Evolutionary conservation across 352 stramenopile genomes (phyloP).

Genomic region (Sclerospora graminicola): DNA sequence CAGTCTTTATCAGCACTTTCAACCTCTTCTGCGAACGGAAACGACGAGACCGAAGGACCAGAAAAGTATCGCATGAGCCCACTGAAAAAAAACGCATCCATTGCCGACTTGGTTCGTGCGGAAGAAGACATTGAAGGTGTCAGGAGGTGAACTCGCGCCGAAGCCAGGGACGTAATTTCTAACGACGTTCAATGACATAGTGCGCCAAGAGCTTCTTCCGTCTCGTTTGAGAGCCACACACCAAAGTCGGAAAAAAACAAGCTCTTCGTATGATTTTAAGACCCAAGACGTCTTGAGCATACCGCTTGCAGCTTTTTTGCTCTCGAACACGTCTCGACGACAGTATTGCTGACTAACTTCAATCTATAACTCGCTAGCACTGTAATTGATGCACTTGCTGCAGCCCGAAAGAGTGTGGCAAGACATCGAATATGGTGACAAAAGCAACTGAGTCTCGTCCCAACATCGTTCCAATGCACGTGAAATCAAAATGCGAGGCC

Average conservation of each 20-base stretch:
- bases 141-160: slow-evolving; percentile 26
- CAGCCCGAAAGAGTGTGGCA: slow-evolving; percentile 48
- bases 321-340: background rate
- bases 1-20: slow-evolving; percentile 18
- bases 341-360: slow-evolving; percentile 30
- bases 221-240: slow-evolving; percentile 34
- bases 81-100: slow-evolving; percentile 16
- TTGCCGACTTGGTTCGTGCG: slow-evolving; percentile 1
- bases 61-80: slow-evolving; percentile 26
- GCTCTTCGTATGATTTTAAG: slow-evolving; percentile 6
- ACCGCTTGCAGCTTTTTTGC: background rate
- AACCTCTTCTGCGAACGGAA: slow-evolving; percentile 2
- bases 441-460: slow-evolving; percentile 27
- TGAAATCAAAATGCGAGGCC: slow-evolving; percentile 18
- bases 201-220: slow-evolving; percentile 28
- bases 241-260: slow-evolving; percentile 18
- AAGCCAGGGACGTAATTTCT: slow-evolving; percentile 26
- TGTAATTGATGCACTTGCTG: slow-evolving; percentile 28
- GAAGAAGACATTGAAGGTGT: background rate
- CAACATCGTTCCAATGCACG: slow-evolving; percentile 12
- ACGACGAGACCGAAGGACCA: slow-evolving; percentile 11
- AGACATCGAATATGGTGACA: slow-evolving; percentile 35
- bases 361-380: slow-evolving; percentile 34
- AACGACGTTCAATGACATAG: slow-evolving; percentile 25
- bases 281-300: background rate